A percentile compares a stretch with the other conserved stretches of the same genome.
phyloP scores from a whole-genome alignment of 2,329 filamentous ascomycete genomes.

The Fusarium avenaceum region DNA sequence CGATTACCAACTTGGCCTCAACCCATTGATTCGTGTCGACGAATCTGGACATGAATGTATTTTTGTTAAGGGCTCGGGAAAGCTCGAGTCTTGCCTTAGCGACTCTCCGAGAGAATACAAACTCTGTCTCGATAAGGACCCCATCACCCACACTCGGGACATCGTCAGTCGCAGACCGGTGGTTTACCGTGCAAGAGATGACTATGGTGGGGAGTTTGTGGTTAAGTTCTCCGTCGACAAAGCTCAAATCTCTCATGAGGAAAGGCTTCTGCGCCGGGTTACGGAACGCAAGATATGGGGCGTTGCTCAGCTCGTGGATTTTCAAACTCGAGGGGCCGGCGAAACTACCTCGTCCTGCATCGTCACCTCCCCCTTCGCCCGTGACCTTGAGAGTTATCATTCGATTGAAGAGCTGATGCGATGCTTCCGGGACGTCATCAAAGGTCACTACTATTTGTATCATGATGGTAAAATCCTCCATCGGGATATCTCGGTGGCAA shows the following conservation, averaged over 20 bases:
- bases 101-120: conserved; percentile 1
- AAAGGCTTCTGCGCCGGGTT: conserved; percentile 28
- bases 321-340: background rate
- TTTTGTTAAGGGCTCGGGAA: background rate
- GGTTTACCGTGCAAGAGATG: conserved; percentile 26
- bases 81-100: conserved; percentile 8
- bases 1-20: conserved; percentile 18
- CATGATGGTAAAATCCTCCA: conserved; percentile 53
- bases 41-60: background rate
- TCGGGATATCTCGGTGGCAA: conserved; percentile 55
- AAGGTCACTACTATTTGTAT: conserved; percentile 55
- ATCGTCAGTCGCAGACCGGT: conserved; percentile 40
- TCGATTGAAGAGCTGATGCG: conserved; percentile 52
- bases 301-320: conserved; percentile 28
- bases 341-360: conserved; percentile 7
- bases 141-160: conserved; percentile 20
- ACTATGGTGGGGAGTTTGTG: conserved; percentile 6
- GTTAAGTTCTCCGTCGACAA: conserved; percentile 38
- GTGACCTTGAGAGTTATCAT: conserved; percentile 42
- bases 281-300: conserved; percentile 33
- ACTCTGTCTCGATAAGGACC: conserved; percentile 13
- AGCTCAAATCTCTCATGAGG: conserved; percentile 23
- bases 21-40: background rate
- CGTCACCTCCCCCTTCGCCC: conserved; percentile 31
- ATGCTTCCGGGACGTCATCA: conserved; percentile 53